Evolutionary conservation across 352 stramenopile species (phyloP), one percentile per base, ranked within the genome.

Genomic region (Phytophthora cactorum): DNA sequence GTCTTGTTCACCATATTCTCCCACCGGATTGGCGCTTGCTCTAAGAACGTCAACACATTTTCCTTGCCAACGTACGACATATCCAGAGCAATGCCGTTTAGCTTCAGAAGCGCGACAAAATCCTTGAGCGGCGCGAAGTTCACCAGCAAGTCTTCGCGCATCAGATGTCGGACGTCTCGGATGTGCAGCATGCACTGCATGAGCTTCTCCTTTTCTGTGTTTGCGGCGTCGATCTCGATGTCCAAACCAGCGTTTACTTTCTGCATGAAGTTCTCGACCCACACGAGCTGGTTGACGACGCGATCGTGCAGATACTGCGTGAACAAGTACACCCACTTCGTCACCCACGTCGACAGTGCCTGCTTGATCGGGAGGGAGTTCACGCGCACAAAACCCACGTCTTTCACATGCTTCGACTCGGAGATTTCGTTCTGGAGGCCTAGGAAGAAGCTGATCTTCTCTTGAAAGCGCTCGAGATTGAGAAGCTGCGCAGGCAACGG

Each of bases 331-430:
- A 97, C 93, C 95, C 95, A 98, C 52, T 98, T 98, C 5, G 93
- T 98, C 1, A 97, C 91, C 90, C 93, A 98, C 11, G 94, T 98
- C 2, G 84, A 91, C 29, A 98, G 78, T 15, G 94, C 92, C 52
- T 98, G 94, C 67, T 98, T 98, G 64, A 98, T 97, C n/a, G 93
- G 94, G 43, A 98, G 84, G 9, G 90, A 89, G 61, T 98, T 98
- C 1, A 98, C 86, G 17, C 90, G 88, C 46, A 98, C 74, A 63
- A 98, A 98, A 2, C 91, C 93, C 12, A 98, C 88, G 45, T 98
- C 93, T 52, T 86, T 81, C 0, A 81, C 73, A 34, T 86, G 82
- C 44, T 97, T 97, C 2, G 96, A 84, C 54, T 97, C 88, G 4
- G 82, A 92, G 34, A 98, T 96, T 58, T 97, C 89, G 62, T 91